Evolutionary conservation across 164 flowering plant species (phyloP).

Genomic region (Berberis vulgaris): DNA sequence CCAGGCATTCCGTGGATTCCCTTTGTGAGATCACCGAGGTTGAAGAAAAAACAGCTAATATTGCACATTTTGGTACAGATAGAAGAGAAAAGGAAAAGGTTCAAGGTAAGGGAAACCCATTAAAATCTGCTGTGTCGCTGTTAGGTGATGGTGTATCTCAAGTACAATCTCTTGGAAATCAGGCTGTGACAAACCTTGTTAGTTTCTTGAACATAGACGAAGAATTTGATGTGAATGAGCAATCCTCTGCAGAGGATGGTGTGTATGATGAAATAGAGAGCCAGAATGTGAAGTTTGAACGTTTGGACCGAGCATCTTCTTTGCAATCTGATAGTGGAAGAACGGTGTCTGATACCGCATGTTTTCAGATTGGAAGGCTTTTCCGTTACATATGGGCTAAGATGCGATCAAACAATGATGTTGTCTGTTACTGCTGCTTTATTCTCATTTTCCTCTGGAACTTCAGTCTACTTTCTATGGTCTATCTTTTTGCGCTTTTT

Average conservation of each 20-base stretch:
- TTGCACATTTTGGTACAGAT: conserved; percentile 14
- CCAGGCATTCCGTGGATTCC: conserved; percentile 24
- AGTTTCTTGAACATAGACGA: conserved; percentile 72
- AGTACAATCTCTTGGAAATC: conserved; percentile 92
- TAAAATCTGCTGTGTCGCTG: conserved; percentile 78
- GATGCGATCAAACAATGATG: conserved; percentile 85
- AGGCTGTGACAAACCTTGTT: conserved; percentile 81
- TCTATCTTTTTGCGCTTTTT: conserved; percentile 83
- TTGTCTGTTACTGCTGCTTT: conserved; percentile 90
- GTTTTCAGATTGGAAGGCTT: conserved; percentile 66
- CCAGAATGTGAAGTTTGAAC: conserved; percentile 22
- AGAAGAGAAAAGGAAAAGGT: conserved; percentile 27
- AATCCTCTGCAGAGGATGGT: conserved; percentile 41
- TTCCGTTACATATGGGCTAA: conserved; percentile 74
- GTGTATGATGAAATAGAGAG: conserved; percentile 43
- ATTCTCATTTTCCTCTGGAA: conserved; percentile 92
- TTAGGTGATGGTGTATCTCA: conserved; percentile 97
- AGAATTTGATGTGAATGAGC: conserved; percentile 44
- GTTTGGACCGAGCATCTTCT: conserved; percentile 51
- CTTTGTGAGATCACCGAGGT: conserved; percentile 64
- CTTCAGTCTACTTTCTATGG: conserved; percentile 95
- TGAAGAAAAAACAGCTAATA: conserved; percentile 27
- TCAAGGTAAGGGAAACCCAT: conserved; percentile 50
- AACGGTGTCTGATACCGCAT: conserved; percentile 39
- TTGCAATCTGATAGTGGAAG: conserved; percentile 53